Percentiles rank a stretch among this genome's conserved stretches.
Evolutionary conservation across 306 rosid species (phyloP).

Genomic region (Boehmeria nivea): DNA sequence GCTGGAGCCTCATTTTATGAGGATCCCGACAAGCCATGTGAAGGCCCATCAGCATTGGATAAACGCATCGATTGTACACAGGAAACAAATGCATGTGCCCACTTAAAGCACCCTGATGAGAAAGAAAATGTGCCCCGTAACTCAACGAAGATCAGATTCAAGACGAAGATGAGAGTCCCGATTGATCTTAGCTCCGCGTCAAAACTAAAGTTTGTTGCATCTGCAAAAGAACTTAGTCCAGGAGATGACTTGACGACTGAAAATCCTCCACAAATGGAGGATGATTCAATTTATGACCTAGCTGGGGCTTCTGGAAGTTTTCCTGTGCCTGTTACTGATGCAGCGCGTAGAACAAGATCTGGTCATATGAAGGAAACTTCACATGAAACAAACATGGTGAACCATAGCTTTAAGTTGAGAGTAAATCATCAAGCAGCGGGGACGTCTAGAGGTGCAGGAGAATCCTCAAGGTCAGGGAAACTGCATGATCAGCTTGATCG

Average conservation of each 20-base stretch:
- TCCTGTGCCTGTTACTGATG: slow-evolving; percentile 32
- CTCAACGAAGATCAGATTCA: slow-evolving; percentile 41
- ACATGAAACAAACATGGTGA: slow-evolving; percentile 31
- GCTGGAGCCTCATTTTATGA: slow-evolving; percentile 26
- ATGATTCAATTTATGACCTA: slow-evolving; percentile 24
- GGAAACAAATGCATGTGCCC: slow-evolving; percentile 30
- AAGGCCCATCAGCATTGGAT: slow-evolving; percentile 27
- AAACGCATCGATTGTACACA: slow-evolving; percentile 20
- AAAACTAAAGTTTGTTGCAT: slow-evolving; percentile 33
- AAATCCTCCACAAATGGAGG: slow-evolving; percentile 28
- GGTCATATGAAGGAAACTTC: slow-evolving; percentile 43
- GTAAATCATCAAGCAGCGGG: slow-evolving; percentile 35
- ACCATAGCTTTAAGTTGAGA: slow-evolving; percentile 30
- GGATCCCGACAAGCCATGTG: slow-evolving; percentile 24
- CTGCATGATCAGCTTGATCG: slow-evolving; percentile 32
- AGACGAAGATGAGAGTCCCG: slow-evolving; percentile 36
- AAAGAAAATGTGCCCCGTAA: slow-evolving; percentile 47
- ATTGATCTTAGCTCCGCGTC: slow-evolving; percentile 28
- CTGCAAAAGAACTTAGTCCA: slow-evolving; percentile 29
- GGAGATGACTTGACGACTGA: slow-evolving; percentile 30
- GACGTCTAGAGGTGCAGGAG: slow-evolving; percentile 35
- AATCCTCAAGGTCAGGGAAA: slow-evolving; percentile 26
- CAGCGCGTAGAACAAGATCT: slow-evolving; percentile 46
- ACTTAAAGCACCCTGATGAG: slow-evolving; percentile 26
- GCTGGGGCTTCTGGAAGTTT: slow-evolving; percentile 31